Conservation (phyloP, 164 flowering plant species). For the Protea cynaroides region DNA sequence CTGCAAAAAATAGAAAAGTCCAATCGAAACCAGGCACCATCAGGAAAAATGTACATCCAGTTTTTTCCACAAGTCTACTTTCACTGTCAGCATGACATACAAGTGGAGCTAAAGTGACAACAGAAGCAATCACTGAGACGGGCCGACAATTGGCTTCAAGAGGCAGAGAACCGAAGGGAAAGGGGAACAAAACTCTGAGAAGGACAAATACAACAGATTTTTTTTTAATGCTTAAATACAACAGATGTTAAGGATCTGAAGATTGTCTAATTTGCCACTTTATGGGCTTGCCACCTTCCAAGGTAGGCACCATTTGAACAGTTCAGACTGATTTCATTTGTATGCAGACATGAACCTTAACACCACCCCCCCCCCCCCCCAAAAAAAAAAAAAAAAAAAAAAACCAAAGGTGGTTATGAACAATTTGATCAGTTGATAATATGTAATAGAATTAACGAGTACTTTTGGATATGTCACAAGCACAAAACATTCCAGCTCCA, state of each 20-base stretch:
- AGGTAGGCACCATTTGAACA: neutral
- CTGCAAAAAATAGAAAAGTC: constrained; percentile 27
- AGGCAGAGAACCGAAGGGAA: neutral
- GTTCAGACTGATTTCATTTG: neutral
- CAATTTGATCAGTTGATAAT: neutral
- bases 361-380: too few species aligned
- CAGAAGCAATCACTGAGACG: neutral
- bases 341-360: neutral
- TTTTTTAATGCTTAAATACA: too few species aligned
- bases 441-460: neutral
- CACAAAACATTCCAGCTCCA: too few species aligned
- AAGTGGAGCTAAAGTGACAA: neutral
- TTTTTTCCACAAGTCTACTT: too few species aligned
- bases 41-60: neutral
- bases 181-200: neutral
- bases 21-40: constrained; percentile 1
- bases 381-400: too few species aligned
- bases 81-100: neutral
- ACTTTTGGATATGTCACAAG: neutral
- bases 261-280: neutral
- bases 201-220: too few species aligned
- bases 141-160: neutral
- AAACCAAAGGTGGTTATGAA: too few species aligned
- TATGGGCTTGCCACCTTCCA: neutral
- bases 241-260: neutral